Percentiles rank a stretch among this genome's conserved stretches.
phyloP scores from a whole-genome alignment of 164 flowering plant genomes.

The Pachysandra terminalis region DNA sequence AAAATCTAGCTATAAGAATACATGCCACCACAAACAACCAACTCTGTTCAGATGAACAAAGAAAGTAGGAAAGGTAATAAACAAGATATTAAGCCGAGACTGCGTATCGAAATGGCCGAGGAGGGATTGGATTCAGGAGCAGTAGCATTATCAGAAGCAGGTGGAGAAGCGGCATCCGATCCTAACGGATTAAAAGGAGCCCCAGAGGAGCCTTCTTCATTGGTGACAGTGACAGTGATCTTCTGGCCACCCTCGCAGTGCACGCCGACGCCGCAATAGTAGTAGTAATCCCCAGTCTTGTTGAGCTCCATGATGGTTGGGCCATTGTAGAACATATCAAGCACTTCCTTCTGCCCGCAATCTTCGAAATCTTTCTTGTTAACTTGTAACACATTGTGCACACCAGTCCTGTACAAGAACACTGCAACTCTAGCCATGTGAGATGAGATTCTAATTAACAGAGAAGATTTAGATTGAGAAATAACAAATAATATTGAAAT shows the following conservation, averaged over 20 bases:
- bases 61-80: constrained; percentile 13
- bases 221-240: constrained; percentile 32
- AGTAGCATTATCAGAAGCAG: not conserved
- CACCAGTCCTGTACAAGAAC: constrained; percentile 26
- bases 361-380: constrained; percentile 26
- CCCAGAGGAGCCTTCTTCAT: constrained; percentile 25
- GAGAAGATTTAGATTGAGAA: too few species aligned
- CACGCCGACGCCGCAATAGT: constrained; percentile 33
- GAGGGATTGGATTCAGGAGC: constrained; percentile 8
- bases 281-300: constrained; percentile 33
- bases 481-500: too few species aligned
- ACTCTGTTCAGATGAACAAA: constrained; percentile 11
- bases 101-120: constrained; percentile 1
- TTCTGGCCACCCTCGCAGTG: constrained; percentile 53
- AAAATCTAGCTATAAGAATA: too few species aligned
- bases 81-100: constrained; percentile 9
- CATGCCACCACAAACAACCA: too few species aligned
- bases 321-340: constrained; percentile 18
- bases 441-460: too few species aligned
- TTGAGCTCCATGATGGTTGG: constrained; percentile 25
- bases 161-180: not conserved
- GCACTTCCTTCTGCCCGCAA: constrained; percentile 23
- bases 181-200: not conserved
- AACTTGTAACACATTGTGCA: constrained; percentile 35
- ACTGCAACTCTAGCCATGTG: constrained; percentile 7